Percentiles rank a stretch among this genome's conserved stretches.
Conservation (phyloP, 2,329 filamentous ascomycete species). For the Sporothrix protearum region DNA sequence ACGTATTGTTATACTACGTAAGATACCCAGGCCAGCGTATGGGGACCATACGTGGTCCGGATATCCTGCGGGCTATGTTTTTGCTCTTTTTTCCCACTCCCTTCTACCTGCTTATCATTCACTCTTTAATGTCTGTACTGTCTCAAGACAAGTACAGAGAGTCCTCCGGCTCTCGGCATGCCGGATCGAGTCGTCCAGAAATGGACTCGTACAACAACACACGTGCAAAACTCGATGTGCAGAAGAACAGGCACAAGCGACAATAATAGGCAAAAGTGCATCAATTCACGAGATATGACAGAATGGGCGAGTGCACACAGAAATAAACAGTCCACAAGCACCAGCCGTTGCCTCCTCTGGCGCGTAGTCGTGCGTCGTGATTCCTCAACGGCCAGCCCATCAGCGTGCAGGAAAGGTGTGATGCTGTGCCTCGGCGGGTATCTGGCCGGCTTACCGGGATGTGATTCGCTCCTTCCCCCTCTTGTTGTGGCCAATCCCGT, state of each 20-base stretch:
- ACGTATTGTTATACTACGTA: background rate
- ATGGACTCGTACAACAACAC: background rate
- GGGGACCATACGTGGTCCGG: slow-evolving; percentile 23
- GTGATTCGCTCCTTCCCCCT: background rate
- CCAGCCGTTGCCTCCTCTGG: background rate
- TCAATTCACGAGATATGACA: background rate
- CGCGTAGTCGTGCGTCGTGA: slow-evolving; percentile 18
- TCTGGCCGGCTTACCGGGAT: background rate
- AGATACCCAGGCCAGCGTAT: slow-evolving; percentile 23
- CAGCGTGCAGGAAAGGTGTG: background rate
- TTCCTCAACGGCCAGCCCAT: slow-evolving; percentile 13
- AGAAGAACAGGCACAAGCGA: background rate
- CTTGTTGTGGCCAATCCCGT: background rate
- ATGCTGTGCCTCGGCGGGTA: slow-evolving; percentile 8
- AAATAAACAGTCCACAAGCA: background rate
- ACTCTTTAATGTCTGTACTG: background rate
- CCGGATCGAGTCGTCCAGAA: background rate
- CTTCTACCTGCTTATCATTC: background rate
- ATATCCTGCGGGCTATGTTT: slow-evolving; percentile 15
- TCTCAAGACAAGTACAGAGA: background rate
- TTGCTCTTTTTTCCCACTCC: background rate
- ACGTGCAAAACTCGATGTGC: background rate
- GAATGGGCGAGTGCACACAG: background rate
- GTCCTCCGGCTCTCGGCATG: background rate
- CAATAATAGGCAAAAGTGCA: background rate